phyloP scores from a whole-genome alignment of 805 yeast species.

The Schwanniomyces vanrijiae region DNA sequence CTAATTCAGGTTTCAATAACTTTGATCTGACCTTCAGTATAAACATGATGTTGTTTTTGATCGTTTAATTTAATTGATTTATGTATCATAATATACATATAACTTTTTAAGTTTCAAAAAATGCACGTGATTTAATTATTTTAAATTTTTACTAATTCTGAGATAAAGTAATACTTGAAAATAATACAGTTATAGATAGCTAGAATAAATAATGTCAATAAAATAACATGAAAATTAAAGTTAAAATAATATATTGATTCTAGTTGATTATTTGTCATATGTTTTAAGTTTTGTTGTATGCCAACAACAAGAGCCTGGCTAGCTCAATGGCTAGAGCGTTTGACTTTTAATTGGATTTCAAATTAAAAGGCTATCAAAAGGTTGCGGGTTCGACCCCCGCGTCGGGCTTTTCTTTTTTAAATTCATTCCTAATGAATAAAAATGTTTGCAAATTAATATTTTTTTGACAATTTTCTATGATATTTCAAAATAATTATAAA shows the following conservation, averaged over 20 bases:
- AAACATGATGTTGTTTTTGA: neutral
- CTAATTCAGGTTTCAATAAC: neutral
- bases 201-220: neutral
- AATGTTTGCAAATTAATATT: too few species aligned
- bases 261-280: too few species aligned
- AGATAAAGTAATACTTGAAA: too few species aligned
- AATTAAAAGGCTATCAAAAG: constrained; percentile 7
- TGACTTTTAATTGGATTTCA: constrained; percentile 8
- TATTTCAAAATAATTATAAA: too few species aligned
- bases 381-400: constrained; percentile 21
- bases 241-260: too few species aligned
- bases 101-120: too few species aligned
- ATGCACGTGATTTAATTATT: neutral
- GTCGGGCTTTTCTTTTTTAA: constrained; percentile 12
- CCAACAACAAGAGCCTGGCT: constrained; percentile 9
- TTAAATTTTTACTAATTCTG: neutral
- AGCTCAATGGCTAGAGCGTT: constrained; percentile 20
- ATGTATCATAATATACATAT: too few species aligned
- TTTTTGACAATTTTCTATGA: too few species aligned
- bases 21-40: neutral
- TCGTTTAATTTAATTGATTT: too few species aligned
- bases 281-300: neutral
- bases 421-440: neutral
- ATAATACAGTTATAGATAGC: neutral
- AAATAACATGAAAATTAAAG: too few species aligned